Percentiles rank a stretch among this genome's conserved stretches.
Conservation (phyloP, 2,329 filamentous ascomycete genomes). For the Aspergillus glaucus region DNA sequence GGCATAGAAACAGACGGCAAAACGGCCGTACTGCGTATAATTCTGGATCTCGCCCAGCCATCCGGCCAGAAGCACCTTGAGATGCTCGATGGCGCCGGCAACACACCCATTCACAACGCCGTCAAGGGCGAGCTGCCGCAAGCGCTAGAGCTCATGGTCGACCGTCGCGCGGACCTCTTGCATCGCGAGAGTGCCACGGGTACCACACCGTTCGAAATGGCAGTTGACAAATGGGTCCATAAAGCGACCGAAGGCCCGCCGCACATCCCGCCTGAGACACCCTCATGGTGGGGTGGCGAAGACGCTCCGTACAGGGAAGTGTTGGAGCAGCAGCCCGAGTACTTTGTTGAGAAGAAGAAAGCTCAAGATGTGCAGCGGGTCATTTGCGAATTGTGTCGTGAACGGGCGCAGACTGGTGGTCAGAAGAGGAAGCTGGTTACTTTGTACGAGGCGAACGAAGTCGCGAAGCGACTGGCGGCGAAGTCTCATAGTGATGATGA, state of each 20-base stretch:
- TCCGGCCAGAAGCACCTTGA: conserved; percentile 40
- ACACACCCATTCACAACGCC: conserved; percentile 37
- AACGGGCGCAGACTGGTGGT: conserved; percentile 15
- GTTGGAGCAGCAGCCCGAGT: not conserved
- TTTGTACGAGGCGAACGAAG: conserved; percentile 56
- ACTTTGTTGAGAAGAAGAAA: conserved; percentile 7
- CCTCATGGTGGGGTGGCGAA: not conserved
- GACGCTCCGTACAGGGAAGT: not conserved
- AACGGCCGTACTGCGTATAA: conserved; percentile 40
- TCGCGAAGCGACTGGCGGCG: conserved; percentile 46
- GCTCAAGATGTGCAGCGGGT: conserved; percentile 4
- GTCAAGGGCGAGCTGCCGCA: conserved; percentile 46
- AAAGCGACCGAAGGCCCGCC: conserved; percentile 15
- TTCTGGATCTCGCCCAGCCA: conserved; percentile 53
- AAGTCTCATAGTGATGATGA: conserved; percentile 1
- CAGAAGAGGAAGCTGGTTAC: conserved; percentile 50
- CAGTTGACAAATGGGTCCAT: conserved; percentile 21
- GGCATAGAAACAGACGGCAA: conserved; percentile 21
- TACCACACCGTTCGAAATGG: conserved; percentile 59
- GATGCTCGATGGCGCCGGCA: conserved; percentile 39
- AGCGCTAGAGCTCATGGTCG: conserved; percentile 49
- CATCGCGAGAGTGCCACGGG: conserved; percentile 71
- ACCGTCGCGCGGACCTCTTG: conserved; percentile 53
- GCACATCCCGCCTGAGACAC: not conserved
- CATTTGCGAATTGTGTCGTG: conserved; percentile 35